Percentiles rank a stretch among this genome's conserved stretches.
phyloP scores from a whole-genome alignment of 1,284 basidiomycete species.

The Cryptococcus jaspeensis region DNA sequence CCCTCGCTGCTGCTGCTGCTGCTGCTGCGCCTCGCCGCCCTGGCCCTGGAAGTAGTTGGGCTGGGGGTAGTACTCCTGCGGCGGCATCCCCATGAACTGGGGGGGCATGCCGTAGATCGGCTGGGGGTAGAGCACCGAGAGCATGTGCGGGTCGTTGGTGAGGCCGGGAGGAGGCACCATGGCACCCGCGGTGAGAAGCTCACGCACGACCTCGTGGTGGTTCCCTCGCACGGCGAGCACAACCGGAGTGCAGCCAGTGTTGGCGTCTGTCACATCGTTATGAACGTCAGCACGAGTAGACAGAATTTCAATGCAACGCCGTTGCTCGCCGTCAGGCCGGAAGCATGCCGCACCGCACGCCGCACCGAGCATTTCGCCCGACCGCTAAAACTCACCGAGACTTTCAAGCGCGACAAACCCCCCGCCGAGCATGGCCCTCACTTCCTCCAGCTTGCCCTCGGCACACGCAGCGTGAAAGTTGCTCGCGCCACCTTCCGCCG shows the following conservation, averaged over 20 bases:
- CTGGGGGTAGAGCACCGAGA: conserved; percentile 47
- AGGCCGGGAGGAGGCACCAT: conserved; percentile 49
- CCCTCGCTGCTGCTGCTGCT: conserved; percentile 7
- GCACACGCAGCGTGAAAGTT: conserved; percentile 42
- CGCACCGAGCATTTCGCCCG: not conserved
- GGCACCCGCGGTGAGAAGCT: conserved; percentile 48
- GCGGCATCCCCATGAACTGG: conserved; percentile 29
- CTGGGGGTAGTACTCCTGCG: conserved; percentile 40
- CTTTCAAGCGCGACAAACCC: conserved; percentile 41
- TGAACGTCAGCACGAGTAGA: not conserved
- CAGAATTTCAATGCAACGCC: not conserved
- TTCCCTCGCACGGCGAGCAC: conserved; percentile 49
- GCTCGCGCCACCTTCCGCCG: conserved; percentile 4
- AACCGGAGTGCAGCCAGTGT: conserved; percentile 50
- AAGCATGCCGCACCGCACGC: not conserved
- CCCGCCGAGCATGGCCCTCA: conserved; percentile 35
- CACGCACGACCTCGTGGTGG: conserved; percentile 48
- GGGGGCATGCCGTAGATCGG: conserved; percentile 41
- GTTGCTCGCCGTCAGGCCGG: not conserved
- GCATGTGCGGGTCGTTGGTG: conserved; percentile 46
- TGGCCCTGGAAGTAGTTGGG: conserved; percentile 27
- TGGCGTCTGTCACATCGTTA: conserved; percentile 9
- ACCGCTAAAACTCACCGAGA: conserved; percentile 37
- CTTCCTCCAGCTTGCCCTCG: conserved; percentile 43
- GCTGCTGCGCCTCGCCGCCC: conserved; percentile 2